These are phyloP conservation scores for Barnettozyma wickerhamii DNA, from an alignment of 805 yeast species.

Conservation along the genomic window DNA sequence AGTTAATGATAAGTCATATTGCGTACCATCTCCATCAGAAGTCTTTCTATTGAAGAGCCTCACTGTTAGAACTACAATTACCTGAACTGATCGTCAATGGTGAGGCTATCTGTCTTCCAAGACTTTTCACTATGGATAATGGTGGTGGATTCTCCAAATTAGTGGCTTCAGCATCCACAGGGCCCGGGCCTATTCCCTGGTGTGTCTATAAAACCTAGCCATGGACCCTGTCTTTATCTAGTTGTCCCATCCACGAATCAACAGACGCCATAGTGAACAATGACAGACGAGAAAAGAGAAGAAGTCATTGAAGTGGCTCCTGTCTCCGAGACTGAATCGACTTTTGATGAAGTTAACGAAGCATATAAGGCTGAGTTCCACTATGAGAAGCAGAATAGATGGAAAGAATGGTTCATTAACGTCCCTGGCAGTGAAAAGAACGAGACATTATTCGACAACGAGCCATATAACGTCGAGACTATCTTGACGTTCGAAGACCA, in stretches of 20 bases:
- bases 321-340: not conserved
- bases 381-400: not conserved
- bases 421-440: slow-evolving; percentile 3
- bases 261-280: too few species aligned
- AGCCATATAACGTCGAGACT: slow-evolving; percentile 9
- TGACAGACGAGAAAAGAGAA: not conserved
- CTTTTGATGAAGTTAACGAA: not conserved
- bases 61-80: too few species aligned
- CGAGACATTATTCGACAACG: slow-evolving; percentile 8
- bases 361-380: not conserved
- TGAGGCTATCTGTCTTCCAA: too few species aligned
- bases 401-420: slow-evolving; percentile 4
- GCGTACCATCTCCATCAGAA: too few species aligned
- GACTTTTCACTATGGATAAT: too few species aligned
- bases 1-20: too few species aligned
- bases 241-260: too few species aligned
- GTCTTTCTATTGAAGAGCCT: too few species aligned
- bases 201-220: not conserved
- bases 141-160: too few species aligned
- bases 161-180: too few species aligned
- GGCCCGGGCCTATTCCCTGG: too few species aligned
- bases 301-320: not conserved
- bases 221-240: not conserved
- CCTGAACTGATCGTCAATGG: too few species aligned
- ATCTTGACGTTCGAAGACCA: slow-evolving; percentile 5